Base-by-base conservation (phyloP, 2,329 filamentous ascomycete species). In the Chrysoporthe austroafricana region DNA sequence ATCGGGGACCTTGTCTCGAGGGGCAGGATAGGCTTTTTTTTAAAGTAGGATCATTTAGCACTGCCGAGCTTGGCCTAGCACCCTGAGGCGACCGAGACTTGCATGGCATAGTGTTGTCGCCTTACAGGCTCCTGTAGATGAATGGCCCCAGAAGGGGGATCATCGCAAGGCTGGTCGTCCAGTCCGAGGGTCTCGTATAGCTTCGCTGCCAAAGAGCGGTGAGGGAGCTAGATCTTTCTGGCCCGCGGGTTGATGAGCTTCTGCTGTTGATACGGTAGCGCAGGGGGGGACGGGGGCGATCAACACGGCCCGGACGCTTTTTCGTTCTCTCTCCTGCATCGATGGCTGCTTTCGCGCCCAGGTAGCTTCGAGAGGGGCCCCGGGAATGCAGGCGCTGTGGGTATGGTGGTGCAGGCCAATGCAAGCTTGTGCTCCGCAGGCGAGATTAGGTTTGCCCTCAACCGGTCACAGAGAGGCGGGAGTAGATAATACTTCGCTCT, bases 11-110 rank as follows among this genome's bases (percentile, higher is more conserved):
- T 39, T 39, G 36, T 39, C 6, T 39, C 9, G 36, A 39, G 9
- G 36, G 36, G 36, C 36, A 39, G 36, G 9, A 39, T 9, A 39
- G 36, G 36, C 36, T 39, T 39, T 39, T 39, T 39, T 39, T 39
- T 39, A 9, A 9, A 14, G 8, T 46, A 5, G 44, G 4, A 26
- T 26, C 26, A 26, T 26, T 26, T 26, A 26, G 26, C n/a, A 7
- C 39, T 36, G 18, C 57, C 39, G 44, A 26, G 39, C n/a, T 42
- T 44, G 57, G 57, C 8, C 2, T 60, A 60, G 57, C 39, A 44
- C 26, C 62, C 26, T 34, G 46, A 62, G 66, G 57, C 66, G 54
- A 34, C 62, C 66, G 62, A 68, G 66, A 68, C 66, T 44, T 68
- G 66, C 66, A 60, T 68, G 60, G 56, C 57, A 56, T 68, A 46